phyloP scores from a whole-genome alignment of 306 rosid species.

The Senna tora region DNA sequence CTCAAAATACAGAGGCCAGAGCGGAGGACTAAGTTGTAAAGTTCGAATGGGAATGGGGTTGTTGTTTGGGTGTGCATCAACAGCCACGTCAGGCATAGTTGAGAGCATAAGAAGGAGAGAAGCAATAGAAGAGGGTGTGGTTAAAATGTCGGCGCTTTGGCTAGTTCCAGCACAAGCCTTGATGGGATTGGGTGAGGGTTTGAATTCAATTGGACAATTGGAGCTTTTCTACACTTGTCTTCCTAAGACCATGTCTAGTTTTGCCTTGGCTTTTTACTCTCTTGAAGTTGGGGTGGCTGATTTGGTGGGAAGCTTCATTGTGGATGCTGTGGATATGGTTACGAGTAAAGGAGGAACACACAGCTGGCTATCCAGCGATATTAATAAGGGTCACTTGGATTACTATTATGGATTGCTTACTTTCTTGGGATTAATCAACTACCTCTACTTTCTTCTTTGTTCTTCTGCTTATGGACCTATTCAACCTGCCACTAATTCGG shows the following conservation, averaged over 20 bases:
- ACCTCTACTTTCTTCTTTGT: conserved; percentile 45
- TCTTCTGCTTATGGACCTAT: conserved; percentile 46
- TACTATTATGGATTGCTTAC: conserved; percentile 45
- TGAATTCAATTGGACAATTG: conserved; percentile 46
- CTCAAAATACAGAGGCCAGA: not conserved
- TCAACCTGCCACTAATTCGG: conserved; percentile 15
- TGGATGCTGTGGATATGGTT: conserved; percentile 43
- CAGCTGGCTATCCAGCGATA: conserved; percentile 60
- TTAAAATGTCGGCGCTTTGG: conserved; percentile 51
- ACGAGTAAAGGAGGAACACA: conserved; percentile 42
- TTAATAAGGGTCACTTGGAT: conserved; percentile 52
- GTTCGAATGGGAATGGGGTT: conserved; percentile 28
- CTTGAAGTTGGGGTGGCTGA: conserved; percentile 43
- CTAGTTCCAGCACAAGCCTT: conserved; percentile 44
- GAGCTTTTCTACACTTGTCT: conserved; percentile 49
- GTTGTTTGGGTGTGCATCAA: not conserved
- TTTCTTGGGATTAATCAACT: conserved; percentile 42
- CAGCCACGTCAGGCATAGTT: not conserved
- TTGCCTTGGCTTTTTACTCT: conserved; percentile 50
- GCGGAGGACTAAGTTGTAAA: not conserved
- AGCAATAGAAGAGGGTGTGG: conserved; percentile 32
- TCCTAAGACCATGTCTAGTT: conserved; percentile 53
- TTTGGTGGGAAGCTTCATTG: conserved; percentile 33
- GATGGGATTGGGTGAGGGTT: conserved; percentile 45
- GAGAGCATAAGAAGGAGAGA: conserved; percentile 41